These are phyloP conservation scores for Ceratocystis colombiana DNA, from an alignment of 2,329 filamentous ascomycete species.

Conservation along the genomic window DNA sequence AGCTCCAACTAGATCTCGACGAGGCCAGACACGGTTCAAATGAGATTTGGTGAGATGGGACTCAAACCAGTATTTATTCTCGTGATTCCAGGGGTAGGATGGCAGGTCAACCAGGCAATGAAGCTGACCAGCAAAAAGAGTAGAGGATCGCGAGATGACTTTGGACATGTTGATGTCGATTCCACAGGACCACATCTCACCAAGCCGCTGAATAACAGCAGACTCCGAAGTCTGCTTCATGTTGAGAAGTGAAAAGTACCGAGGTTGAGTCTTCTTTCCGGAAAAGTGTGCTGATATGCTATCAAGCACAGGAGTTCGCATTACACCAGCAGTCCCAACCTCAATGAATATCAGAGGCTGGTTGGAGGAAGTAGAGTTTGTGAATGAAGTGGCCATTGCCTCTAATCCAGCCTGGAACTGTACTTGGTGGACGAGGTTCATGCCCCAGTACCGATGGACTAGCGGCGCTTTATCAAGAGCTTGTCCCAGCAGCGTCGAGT, in stretches of 20 bases:
- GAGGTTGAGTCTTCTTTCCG: conserved; percentile 9
- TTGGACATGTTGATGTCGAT: conserved; percentile 31
- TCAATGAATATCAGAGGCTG: conserved; percentile 36
- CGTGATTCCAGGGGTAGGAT: conserved; percentile 47
- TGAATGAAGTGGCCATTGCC: conserved; percentile 30
- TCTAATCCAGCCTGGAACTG: conserved; percentile 37
- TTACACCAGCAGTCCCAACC: conserved; percentile 34
- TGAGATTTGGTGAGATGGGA: conserved; percentile 38
- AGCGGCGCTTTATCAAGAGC: conserved; percentile 27
- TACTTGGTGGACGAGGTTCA: conserved; percentile 40
- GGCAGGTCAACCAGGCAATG: conserved; percentile 40
- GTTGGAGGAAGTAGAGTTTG: conserved; percentile 19
- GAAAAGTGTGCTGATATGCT: conserved; percentile 29
- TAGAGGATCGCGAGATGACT: conserved; percentile 23
- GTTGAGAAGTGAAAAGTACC: conserved; percentile 23
- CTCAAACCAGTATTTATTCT: conserved; percentile 45
- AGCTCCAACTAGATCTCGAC: conserved; percentile 44
- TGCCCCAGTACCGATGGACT: conserved; percentile 37
- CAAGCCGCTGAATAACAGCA: conserved; percentile 32
- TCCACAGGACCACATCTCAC: conserved; percentile 35
- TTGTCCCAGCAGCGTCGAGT: conserved; percentile 36
- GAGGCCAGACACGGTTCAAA: conserved; percentile 38
- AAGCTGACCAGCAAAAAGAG: not conserved
- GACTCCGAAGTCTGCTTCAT: conserved; percentile 26
- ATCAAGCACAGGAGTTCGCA: conserved; percentile 35